Conservation (phyloP, 2,329 filamentous ascomycete species). For the Exophiala calicioides region DNA sequence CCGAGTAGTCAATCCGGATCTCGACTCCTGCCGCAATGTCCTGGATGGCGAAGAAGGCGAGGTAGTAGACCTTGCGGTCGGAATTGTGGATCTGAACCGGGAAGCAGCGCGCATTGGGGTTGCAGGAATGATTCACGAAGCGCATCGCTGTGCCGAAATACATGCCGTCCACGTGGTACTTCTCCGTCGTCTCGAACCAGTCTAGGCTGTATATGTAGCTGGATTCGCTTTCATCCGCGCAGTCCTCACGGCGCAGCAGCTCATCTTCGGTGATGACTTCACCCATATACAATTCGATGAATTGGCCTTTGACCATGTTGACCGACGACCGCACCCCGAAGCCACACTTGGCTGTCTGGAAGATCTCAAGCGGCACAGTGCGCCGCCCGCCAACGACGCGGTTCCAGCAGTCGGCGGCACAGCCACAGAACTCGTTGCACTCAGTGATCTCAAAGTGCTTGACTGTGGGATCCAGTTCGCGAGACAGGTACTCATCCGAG, state of each 20-base stretch:
- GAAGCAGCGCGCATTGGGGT: slow-evolving; percentile 49
- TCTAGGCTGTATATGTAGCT: slow-evolving; percentile 49
- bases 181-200: slow-evolving; percentile 35
- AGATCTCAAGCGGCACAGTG: slow-evolving; percentile 44
- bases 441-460: slow-evolving; percentile 40
- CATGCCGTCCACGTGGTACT: slow-evolving; percentile 47
- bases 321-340: slow-evolving; percentile 45
- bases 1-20: slow-evolving; percentile 49
- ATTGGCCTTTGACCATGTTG: slow-evolving; percentile 44
- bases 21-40: slow-evolving; percentile 46
- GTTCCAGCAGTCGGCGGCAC: slow-evolving; percentile 42
- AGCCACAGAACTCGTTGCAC: slow-evolving; percentile 43
- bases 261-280: slow-evolving; percentile 44
- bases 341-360: slow-evolving; percentile 43
- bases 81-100: slow-evolving; percentile 45
- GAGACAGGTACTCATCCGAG: slow-evolving; percentile 23
- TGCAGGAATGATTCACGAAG: slow-evolving; percentile 53
- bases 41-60: slow-evolving; percentile 49
- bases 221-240: slow-evolving; percentile 31
- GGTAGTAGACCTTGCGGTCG: slow-evolving; percentile 45
- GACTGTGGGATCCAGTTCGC: slow-evolving; percentile 7
- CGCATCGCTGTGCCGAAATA: slow-evolving; percentile 46
- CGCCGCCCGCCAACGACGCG: slow-evolving; percentile 45
- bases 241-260: slow-evolving; percentile 42
- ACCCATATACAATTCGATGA: slow-evolving; percentile 49